Evolutionary conservation across 345 rosid species (phyloP).

Genomic region (Kandelia obovata): DNA sequence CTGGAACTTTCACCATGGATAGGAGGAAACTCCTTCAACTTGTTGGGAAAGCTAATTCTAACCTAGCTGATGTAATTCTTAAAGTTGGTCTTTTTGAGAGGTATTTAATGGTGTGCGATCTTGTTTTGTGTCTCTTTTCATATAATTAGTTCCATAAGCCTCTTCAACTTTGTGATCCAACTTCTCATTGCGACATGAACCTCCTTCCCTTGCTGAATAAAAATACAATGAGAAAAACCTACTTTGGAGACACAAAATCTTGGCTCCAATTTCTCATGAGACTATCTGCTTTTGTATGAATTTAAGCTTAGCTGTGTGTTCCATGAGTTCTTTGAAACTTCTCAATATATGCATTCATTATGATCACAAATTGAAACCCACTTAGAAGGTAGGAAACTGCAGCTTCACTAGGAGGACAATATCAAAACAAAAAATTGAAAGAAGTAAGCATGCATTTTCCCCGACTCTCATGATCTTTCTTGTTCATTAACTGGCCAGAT

Average conservation of each 20-base stretch:
- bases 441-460: neutral
- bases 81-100: slow-evolving; percentile 97
- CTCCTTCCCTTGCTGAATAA: neutral
- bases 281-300: neutral
- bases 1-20: slow-evolving; percentile 93
- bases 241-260: no score
- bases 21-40: slow-evolving; percentile 82
- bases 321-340: no score
- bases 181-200: neutral
- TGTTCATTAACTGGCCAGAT: slow-evolving; percentile 40
- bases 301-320: neutral
- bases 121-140: neutral
- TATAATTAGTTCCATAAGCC: neutral
- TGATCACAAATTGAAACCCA: no score
- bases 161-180: neutral
- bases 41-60: slow-evolving; percentile 96
- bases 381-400: no score
- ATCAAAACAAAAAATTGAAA: no score
- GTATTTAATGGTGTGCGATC: slow-evolving; percentile 27
- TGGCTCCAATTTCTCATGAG: neutral
- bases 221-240: neutral
- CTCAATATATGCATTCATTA: no score
- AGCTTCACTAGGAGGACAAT: no score
- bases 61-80: slow-evolving; percentile 87
- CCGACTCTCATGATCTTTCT: neutral